Evolutionary conservation across 495 filamentous ascomycete genomes (phyloP).

Genomic region (Penicillium coprophilum): DNA sequence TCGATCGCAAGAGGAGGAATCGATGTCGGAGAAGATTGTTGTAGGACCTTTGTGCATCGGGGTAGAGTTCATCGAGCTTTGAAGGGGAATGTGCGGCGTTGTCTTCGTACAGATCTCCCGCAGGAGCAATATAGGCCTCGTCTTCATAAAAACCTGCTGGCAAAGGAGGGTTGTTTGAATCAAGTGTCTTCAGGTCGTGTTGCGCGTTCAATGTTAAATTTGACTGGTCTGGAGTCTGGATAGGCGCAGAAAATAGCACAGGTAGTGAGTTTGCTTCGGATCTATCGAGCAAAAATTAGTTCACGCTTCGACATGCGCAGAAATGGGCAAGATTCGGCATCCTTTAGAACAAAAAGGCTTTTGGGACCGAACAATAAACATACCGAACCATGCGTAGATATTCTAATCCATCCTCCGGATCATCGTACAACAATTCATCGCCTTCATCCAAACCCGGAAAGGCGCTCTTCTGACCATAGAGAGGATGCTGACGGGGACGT

Average conservation of each 20-base stretch:
- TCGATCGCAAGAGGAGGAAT: constrained; percentile 58
- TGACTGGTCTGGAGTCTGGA: not conserved
- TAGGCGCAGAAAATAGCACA: constrained; percentile 57
- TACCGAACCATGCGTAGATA: constrained; percentile 84
- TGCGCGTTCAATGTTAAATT: not conserved
- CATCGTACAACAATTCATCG: constrained; percentile 50
- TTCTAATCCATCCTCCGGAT: constrained; percentile 61
- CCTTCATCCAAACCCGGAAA: constrained; percentile 73
- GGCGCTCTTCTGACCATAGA: constrained; percentile 72
- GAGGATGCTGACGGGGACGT: constrained; percentile 56
- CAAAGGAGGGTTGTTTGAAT: not conserved
- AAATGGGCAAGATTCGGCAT: constrained; percentile 29
- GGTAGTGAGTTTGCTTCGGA: constrained; percentile 72
- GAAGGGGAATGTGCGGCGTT: not conserved
- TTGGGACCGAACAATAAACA: constrained; percentile 29
- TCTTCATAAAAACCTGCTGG: constrained; percentile 21
- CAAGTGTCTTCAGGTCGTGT: not conserved
- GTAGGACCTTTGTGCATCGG: constrained; percentile 59
- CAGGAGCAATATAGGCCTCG: constrained; percentile 29
- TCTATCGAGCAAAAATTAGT: constrained; percentile 43
- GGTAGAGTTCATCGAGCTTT: constrained; percentile 21
- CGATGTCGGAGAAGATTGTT: constrained; percentile 60
- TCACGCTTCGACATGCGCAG: constrained; percentile 10
- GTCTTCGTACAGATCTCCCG: not conserved
- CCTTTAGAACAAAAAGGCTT: constrained; percentile 24